Base-by-base conservation (phyloP, 805 yeast genomes). In the Lachancea fermentati region DNA sequence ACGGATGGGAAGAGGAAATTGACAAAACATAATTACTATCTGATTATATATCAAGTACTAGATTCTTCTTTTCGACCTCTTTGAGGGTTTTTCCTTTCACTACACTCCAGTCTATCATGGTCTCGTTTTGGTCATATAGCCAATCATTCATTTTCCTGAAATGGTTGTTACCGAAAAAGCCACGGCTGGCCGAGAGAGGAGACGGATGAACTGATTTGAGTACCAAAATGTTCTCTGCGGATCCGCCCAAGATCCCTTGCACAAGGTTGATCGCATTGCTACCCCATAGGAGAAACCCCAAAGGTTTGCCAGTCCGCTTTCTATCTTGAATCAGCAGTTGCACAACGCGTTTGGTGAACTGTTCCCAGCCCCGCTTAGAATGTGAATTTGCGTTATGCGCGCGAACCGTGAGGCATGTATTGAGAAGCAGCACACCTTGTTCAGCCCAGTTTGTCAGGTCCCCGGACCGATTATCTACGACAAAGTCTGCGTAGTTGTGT, bases 351-450 rank as follows among this genome's bases (percentile, higher is more conserved):
- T 77, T 85, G 0, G 98, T 93, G 58, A 93, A 88, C 26, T 66
- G 68, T 54, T 89, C 97, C 98, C 98, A 93, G 0, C 98, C 98
- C 50, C 71, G 71, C 25, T 79, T 77, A 0, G 96, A 78, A 57
- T 93, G 98, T 9, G 97, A 87, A 54, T 88, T 87, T 8, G 98
- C 95, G 54, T 80, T 78, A 57, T 91, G 97, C 0, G 96, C 96
- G 44, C 81, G 81, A 0, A 93, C 98, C 0, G 97, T 93, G 1
- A 93, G 67, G 37, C 91, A 79, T 0, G 97, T 80, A 65, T 93
- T 93, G 32, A 93, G 71, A 68, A 93, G 65, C 18, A 93, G 65
- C 2, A 93, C 96, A 3, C 98, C 98, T 49, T 81, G 81, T 28
- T 72, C 50, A 1, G 97, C 85, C 98, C 98, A 93, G 35, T 73